phyloP scores from a whole-genome alignment of 2,329 filamentous ascomycete species.

The Blumeria hordei region DNA sequence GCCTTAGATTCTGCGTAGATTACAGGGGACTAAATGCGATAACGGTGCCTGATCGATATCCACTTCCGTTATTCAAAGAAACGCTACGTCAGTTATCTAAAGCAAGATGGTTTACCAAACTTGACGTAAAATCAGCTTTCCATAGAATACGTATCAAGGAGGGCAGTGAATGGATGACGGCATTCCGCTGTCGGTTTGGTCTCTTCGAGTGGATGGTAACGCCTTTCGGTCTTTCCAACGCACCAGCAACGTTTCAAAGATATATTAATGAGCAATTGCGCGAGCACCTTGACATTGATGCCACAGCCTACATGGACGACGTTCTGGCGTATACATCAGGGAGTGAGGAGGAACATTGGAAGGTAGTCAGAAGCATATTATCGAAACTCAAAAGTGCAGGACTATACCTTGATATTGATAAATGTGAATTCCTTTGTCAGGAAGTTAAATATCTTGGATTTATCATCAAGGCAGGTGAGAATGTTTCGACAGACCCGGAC shows the following conservation, averaged over 20 bases:
- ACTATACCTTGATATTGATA: not conserved
- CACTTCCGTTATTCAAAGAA: not conserved
- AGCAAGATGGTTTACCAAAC: not conserved
- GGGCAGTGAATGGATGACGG: conserved; percentile 1
- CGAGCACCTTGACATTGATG: not conserved
- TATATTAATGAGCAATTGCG: not conserved
- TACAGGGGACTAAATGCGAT: too few species aligned
- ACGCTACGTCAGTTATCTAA: not conserved
- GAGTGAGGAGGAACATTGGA: not conserved
- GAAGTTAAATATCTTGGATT: not conserved
- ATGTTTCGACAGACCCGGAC: not conserved
- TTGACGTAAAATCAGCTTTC: not conserved
- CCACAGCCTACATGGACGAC: not conserved
- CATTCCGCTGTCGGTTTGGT: not conserved
- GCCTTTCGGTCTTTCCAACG: not conserved
- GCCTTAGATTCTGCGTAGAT: not conserved
- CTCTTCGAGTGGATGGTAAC: not conserved
- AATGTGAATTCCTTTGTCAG: not conserved
- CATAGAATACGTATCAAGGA: not conserved
- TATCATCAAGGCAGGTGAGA: not conserved
- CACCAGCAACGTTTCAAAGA: not conserved
- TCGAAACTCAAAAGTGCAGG: not conserved
- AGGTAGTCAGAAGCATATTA: not conserved
- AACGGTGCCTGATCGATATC: not conserved
- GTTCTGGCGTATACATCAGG: not conserved